Conservation (phyloP, 306 rosid genomes). For the Vigna trinervia region DNA sequence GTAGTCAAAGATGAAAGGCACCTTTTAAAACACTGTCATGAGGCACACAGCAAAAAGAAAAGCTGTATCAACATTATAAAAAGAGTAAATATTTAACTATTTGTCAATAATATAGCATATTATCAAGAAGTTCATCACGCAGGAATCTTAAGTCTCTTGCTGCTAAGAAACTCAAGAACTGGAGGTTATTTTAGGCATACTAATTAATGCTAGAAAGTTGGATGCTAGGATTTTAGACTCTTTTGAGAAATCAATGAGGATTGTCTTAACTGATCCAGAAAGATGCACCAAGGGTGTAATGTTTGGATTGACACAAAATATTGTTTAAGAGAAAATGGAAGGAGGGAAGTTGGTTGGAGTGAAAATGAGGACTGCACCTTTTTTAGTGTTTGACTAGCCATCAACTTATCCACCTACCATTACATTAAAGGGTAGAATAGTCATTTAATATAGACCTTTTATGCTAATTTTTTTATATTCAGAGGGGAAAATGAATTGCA, state of each 20-base stretch:
- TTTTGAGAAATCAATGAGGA: not conserved
- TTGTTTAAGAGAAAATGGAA: not conserved
- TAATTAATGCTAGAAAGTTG: constrained; percentile 9
- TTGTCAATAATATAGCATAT: constrained; percentile 3
- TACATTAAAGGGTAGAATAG: not conserved
- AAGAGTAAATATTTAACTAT: constrained; percentile 3
- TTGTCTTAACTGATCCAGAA: not conserved
- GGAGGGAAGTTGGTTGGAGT: not conserved
- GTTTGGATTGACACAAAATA: not conserved
- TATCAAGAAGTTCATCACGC: not conserved
- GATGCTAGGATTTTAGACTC: not conserved
- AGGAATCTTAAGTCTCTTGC: not conserved
- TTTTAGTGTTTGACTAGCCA: not conserved
- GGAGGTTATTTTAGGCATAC: constrained; percentile 1
- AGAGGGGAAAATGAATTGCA: constrained; percentile 5
- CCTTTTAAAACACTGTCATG: not conserved
- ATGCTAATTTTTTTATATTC: constrained; percentile 7
- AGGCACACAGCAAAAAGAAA: not conserved
- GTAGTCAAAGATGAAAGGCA: not conserved
- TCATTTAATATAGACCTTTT: not conserved
- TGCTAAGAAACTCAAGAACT: not conserved
- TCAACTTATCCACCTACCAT: not conserved
- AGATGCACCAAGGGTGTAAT: not conserved
- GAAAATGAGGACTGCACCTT: not conserved
- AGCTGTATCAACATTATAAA: not conserved